phyloP scores from a whole-genome alignment of 768 basidiomycete genomes.

The Russula lepida region DNA sequence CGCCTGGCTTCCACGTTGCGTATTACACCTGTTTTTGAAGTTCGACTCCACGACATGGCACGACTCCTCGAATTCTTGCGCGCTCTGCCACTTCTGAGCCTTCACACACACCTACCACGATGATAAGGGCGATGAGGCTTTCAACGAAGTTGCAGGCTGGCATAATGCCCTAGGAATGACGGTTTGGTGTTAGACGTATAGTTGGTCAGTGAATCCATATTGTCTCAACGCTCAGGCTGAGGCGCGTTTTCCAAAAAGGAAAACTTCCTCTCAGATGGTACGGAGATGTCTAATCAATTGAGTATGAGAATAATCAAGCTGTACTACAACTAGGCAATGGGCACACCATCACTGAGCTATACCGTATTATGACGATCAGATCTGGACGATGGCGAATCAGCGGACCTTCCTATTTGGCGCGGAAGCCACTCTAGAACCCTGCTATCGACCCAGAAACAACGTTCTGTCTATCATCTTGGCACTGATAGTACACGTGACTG shows the following conservation, averaged over 20 bases:
- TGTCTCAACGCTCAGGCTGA: not conserved
- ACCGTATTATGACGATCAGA: not conserved
- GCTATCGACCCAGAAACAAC: no score
- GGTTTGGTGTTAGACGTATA: slow-evolving; percentile 13
- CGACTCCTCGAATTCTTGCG: no score
- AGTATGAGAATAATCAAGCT: not conserved
- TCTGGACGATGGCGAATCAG: no score
- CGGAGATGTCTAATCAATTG: not conserved
- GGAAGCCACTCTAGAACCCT: no score
- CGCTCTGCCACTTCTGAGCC: slow-evolving; percentile 8
- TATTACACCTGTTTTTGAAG: no score
- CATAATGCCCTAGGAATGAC: not conserved
- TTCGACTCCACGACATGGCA: no score
- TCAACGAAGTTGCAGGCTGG: not conserved
- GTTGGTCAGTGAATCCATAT: not conserved
- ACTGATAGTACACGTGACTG: no score
- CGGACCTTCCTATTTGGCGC: no score
- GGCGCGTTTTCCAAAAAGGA: not conserved
- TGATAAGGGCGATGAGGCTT: not conserved
- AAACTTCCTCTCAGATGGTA: no score
- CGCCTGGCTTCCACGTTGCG: no score
- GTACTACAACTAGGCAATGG: not conserved
- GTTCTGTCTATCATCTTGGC: no score
- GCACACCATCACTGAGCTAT: not conserved
- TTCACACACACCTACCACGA: not conserved